These are phyloP conservation scores for Arctium lappa DNA, from an alignment of 129 eudicot genomes.

Conservation along the genomic window DNA sequence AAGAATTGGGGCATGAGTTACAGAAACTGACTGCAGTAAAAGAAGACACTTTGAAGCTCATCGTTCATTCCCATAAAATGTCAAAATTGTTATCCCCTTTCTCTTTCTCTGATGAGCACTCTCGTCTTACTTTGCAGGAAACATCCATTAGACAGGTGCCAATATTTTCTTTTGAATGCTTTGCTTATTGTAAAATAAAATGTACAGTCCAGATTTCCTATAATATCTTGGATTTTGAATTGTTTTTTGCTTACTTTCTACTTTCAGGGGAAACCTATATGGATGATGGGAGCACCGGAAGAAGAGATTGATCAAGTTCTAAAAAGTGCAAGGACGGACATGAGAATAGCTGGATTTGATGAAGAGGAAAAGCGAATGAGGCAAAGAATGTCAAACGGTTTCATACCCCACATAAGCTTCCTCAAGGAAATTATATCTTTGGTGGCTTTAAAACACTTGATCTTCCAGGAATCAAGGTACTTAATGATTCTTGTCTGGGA, in stretches of 20 bases:
- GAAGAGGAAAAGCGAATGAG: constrained; percentile 87
- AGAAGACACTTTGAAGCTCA: constrained; percentile 72
- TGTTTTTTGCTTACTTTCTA: constrained; percentile 2
- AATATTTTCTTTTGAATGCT: not conserved
- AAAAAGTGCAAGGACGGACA: constrained; percentile 47
- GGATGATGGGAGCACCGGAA: constrained; percentile 86
- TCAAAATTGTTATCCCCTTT: constrained; percentile 69
- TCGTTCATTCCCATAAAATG: constrained; percentile 56
- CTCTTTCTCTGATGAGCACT: constrained; percentile 51
- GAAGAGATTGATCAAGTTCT: constrained; percentile 79
- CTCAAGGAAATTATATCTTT: constrained; percentile 75
- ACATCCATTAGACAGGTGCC: constrained; percentile 56
- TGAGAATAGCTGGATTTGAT: constrained; percentile 87
- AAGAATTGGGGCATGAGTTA: constrained; percentile 66
- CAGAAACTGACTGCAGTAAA: constrained; percentile 67
- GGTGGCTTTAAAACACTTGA: constrained; percentile 76
- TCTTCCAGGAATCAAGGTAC: constrained; percentile 82
- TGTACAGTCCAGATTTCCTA: not conserved
- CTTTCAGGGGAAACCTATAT: constrained; percentile 69
- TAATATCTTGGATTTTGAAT: not conserved
- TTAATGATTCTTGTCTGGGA: not conserved
- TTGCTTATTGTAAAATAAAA: not conserved
- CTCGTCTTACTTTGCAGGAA: constrained; percentile 49
- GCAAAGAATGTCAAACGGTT: constrained; percentile 44
- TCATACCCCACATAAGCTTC: constrained; percentile 50